Percentiles rank a stretch among this genome's conserved stretches.
These are phyloP conservation scores for Mortierella antarctica DNA, from an alignment of 192 early-diverging fungal species.

Conservation along the genomic window DNA sequence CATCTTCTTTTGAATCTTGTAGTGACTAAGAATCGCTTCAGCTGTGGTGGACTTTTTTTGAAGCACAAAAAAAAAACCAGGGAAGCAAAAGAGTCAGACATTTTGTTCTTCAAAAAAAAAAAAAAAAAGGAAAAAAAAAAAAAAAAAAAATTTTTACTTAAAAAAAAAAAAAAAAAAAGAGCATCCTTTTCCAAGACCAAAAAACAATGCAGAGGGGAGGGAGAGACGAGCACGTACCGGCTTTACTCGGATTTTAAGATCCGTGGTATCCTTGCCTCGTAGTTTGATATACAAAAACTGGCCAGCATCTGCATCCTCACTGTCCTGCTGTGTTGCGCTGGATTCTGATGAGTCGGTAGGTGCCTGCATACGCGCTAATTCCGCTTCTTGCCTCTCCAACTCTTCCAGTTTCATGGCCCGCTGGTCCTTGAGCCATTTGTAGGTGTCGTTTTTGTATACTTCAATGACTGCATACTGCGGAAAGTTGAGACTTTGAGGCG, in stretches of 20 bases:
- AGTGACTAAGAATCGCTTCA: slow-evolving; percentile 58
- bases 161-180: slow-evolving; percentile 19
- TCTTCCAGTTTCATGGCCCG: slow-evolving; percentile 17
- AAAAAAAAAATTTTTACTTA: slow-evolving; percentile 26
- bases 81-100: slow-evolving; percentile 26
- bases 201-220: slow-evolving; percentile 46
- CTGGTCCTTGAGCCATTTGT: slow-evolving; percentile 32
- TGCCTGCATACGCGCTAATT: neutral
- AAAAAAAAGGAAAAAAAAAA: slow-evolving; percentile 5
- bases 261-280: slow-evolving; percentile 35
- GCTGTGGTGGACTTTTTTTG: slow-evolving; percentile 44
- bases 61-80: neutral
- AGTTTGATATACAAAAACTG: slow-evolving; percentile 41
- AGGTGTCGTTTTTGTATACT: slow-evolving; percentile 12
- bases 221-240: slow-evolving; percentile 45
- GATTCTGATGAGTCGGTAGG: neutral
- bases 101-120: slow-evolving; percentile 8
- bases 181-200: neutral
- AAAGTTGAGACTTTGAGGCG: slow-evolving; percentile 29
- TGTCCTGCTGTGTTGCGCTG: neutral
- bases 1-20: slow-evolving; percentile 53
- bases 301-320: neutral
- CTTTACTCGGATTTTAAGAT: slow-evolving; percentile 49
- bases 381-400: slow-evolving; percentile 22
- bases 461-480: slow-evolving; percentile 17